Evolutionary conservation across 73 alveolate genomes (phyloP).

Genomic region (Diophrys appendiculata): DNA sequence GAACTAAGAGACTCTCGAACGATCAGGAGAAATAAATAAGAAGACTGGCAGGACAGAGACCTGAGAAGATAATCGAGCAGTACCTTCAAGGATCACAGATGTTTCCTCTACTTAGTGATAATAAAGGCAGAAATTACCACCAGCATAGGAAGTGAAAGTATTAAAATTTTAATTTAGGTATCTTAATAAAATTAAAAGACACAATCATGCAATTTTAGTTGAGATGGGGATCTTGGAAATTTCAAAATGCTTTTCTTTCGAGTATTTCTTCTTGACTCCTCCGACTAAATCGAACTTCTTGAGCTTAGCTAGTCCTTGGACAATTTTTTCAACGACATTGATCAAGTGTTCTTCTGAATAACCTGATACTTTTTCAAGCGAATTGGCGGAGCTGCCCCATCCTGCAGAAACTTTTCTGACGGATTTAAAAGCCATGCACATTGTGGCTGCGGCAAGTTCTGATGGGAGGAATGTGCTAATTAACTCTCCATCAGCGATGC

Average conservation of each 20-base stretch:
- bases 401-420: constrained; percentile 52
- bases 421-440: constrained; percentile 68
- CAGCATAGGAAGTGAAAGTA: too few relatives aligned
- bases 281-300: not conserved
- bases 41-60: too few relatives aligned
- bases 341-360: constrained; percentile 69
- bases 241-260: constrained; percentile 4
- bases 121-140: too few relatives aligned
- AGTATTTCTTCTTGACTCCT: constrained; percentile 11
- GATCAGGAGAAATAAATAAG: too few relatives aligned
- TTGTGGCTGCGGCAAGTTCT: constrained; percentile 71
- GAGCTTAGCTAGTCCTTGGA: constrained; percentile 4
- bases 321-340: not conserved
- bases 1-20: too few relatives aligned
- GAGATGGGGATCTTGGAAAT: constrained; percentile 26
- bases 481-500: constrained; percentile 6
- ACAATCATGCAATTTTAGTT: not conserved
- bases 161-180: too few relatives aligned
- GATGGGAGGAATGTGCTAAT: constrained; percentile 33
- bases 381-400: constrained; percentile 51
- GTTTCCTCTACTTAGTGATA: too few relatives aligned
- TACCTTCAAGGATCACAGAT: too few relatives aligned
- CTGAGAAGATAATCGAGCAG: too few relatives aligned
- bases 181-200: too few relatives aligned
- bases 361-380: constrained; percentile 65